Base-by-base conservation (phyloP, 1,284 basidiomycete species). In the Ganoderma leucocontextum region DNA sequence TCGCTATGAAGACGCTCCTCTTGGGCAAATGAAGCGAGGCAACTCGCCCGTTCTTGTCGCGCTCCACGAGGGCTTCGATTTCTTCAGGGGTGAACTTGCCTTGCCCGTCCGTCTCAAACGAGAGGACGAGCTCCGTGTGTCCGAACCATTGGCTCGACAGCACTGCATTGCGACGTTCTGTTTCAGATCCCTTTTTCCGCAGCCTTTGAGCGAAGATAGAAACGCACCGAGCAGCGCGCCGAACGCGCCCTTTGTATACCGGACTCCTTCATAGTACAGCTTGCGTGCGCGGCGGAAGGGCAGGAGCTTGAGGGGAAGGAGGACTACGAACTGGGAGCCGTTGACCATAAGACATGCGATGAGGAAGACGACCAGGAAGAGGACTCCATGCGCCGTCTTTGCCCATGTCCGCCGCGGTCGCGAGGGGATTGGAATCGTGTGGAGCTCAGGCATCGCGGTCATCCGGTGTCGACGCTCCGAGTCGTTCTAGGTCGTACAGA, bases 191-290 rank as follows among this genome's bases (percentile, higher is more conserved):
- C 53, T 22, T 35, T 6, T 44, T 62, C 39, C 47, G 19, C 4
- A n/a, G 36, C 19, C 9, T 62, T 49, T 33, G n/a, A 62, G 3
- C 9, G 19, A 52, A 63, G 47, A 29, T 69, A 64, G 63, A 60
- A 44, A 86, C 89, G 76, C 77, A 95, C 95, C 86, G 65, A 92
- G 79, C 35, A 96, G 82, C 71, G 85, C 83, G 10, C 90, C 93
- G 79, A 96, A 96, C 17, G 91, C 86, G 41, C 93, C 93, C 80
- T 97, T 96, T 62, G 93, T 94, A 78, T 91, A 91, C 29, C 89
- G 86, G 60, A 96, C 89, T 1, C 89, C 90, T 63, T 86, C 81
- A 55, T 91, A 85, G 76, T 94, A 95, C 55, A 89, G 76, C 33
- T 78, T 81, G 70, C 78, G 80, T 25, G 87, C 79, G 80, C 78